Percentiles rank a stretch among this genome's conserved stretches.
Conservation (phyloP, 371 early-diverging fungal species). For the Parasitella parasitica region DNA sequence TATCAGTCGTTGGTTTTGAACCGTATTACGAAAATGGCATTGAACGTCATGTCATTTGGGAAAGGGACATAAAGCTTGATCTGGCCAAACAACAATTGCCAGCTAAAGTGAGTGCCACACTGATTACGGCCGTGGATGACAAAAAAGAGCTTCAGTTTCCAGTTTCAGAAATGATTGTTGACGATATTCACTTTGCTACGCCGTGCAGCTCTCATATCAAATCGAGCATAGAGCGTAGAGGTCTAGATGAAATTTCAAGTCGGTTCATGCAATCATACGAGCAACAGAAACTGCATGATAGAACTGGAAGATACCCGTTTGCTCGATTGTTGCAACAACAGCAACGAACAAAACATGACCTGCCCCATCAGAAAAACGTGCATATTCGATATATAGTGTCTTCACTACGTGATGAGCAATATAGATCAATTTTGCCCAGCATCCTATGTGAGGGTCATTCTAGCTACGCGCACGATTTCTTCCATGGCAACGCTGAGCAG, state of each 20-base stretch:
- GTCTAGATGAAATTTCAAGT: conserved; percentile 17
- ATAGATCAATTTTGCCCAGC: conserved; percentile 10
- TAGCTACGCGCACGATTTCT: conserved; percentile 2
- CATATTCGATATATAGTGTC: conserved; percentile 3
- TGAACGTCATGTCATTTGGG: conserved; percentile 22
- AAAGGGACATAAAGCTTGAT: conserved; percentile 16
- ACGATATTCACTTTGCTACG: conserved; percentile 22
- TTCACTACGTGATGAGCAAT: conserved; percentile 5
- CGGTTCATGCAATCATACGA: conserved; percentile 2
- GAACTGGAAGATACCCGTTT: conserved; percentile 7
- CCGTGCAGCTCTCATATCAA: conserved; percentile 3
- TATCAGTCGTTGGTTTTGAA: conserved; percentile 20
- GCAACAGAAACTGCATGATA: conserved; percentile 3
- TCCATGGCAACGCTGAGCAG: conserved; percentile 8
- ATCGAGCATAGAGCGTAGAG: conserved; percentile 10
- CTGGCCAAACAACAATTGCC: not conserved
- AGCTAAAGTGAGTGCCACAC: not conserved
- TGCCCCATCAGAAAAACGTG: not conserved
- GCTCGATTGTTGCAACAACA: conserved; percentile 2
- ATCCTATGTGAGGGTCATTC: conserved; percentile 19
- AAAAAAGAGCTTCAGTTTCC: conserved; percentile 7
- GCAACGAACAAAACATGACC: not conserved
- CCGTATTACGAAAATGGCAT: conserved; percentile 18
- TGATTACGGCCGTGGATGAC: conserved; percentile 5
- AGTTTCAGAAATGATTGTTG: conserved; percentile 8